A percentile compares a stretch with the other conserved stretches of the same genome.
Evolutionary conservation across 371 early-diverging fungal species (phyloP).

Genomic region (Gilbertella persicaria): DNA sequence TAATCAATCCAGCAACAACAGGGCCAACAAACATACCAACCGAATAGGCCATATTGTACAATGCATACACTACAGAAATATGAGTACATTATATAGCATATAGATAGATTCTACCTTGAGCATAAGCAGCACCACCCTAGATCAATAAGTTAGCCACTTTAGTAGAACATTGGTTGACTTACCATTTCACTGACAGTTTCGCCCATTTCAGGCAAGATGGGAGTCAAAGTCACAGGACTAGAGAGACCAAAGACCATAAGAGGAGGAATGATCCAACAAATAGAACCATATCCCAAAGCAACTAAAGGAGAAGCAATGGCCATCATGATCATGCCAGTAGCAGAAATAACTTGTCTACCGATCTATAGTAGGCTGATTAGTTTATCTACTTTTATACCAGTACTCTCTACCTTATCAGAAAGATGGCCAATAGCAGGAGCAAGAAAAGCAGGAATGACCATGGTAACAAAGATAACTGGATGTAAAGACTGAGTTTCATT

Average conservation of each 20-base stretch:
- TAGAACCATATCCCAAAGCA: slow-evolving; percentile 37
- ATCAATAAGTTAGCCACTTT: too few relatives aligned
- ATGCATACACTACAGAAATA: slow-evolving; percentile 43
- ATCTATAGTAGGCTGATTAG: slow-evolving; percentile 11
- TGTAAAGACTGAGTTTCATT: too few relatives aligned
- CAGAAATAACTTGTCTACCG: slow-evolving; percentile 54
- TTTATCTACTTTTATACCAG: background rate
- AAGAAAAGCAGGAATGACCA: slow-evolving; percentile 65
- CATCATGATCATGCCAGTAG: slow-evolving; percentile 57
- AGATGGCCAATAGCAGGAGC: slow-evolving; percentile 62
- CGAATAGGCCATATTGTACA: slow-evolving; percentile 61
- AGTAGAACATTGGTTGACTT: slow-evolving; percentile 11
- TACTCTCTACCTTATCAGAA: slow-evolving; percentile 48
- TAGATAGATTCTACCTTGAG: slow-evolving; percentile 42
- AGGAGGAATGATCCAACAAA: slow-evolving; percentile 50
- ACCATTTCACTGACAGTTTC: slow-evolving; percentile 55
- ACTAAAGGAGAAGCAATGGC: slow-evolving; percentile 52
- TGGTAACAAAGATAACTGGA: slow-evolving; percentile 57
- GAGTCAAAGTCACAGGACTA: slow-evolving; percentile 58
- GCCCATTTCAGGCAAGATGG: slow-evolving; percentile 60
- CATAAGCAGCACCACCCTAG: slow-evolving; percentile 54
- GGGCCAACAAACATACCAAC: slow-evolving; percentile 64
- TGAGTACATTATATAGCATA: background rate
- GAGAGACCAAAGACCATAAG: slow-evolving; percentile 60
- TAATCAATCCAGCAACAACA: slow-evolving; percentile 52